Conservation (phyloP, 331 rosid species). For the Acacia pycnantha region DNA sequence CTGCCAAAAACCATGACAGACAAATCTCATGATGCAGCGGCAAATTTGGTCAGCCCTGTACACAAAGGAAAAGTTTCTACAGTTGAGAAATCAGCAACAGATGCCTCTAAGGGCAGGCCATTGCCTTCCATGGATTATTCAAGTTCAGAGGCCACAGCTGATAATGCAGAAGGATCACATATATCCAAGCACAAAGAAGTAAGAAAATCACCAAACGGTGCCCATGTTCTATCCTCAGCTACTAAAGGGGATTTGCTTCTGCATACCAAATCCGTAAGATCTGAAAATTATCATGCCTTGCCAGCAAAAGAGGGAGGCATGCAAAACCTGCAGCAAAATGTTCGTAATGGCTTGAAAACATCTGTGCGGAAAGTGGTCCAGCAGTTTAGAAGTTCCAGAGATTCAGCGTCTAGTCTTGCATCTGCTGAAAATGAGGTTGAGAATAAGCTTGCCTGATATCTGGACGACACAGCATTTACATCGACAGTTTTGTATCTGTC, state of each 20-base stretch:
- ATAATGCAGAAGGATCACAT: conserved; percentile 33
- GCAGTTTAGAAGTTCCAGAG: conserved; percentile 72
- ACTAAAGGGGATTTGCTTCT: conserved; percentile 42
- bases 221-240: conserved; percentile 38
- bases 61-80: conserved; percentile 38
- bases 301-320: conserved; percentile 42
- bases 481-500: conserved; percentile 16
- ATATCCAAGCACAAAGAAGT: conserved; percentile 38
- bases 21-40: conserved; percentile 38
- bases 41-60: conserved; percentile 41
- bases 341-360: conserved; percentile 64
- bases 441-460: conserved; percentile 6
- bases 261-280: conserved; percentile 39
- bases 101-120: conserved; percentile 39
- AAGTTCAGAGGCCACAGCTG: conserved; percentile 21
- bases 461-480: conserved; percentile 12
- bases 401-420: conserved; percentile 36
- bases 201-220: conserved; percentile 34
- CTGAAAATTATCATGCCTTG: conserved; percentile 48
- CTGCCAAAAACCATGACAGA: conserved; percentile 35
- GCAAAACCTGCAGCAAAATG: conserved; percentile 54
- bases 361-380: conserved; percentile 73
- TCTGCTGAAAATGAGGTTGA: conserved; percentile 50
- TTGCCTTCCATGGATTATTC: conserved; percentile 35
- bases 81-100: conserved; percentile 45